Base-by-base conservation (phyloP, 2,329 filamentous ascomycete species). In the Monosporascus cannonballus region DNA sequence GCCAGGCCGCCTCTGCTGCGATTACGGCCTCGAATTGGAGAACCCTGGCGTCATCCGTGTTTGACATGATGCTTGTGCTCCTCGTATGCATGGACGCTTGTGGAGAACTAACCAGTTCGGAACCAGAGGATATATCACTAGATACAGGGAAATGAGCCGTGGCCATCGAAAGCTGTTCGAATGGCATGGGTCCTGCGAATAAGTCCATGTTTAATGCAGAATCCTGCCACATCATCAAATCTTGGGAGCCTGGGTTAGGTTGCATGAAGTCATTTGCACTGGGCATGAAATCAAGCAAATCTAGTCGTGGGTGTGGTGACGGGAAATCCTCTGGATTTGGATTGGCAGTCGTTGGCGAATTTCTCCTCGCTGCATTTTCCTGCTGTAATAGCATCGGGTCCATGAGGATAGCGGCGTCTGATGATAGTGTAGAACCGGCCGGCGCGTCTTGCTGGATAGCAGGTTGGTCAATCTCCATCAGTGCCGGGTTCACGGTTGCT, bases 1-100 rank as follows among this genome's bases (percentile, higher is more conserved):
- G 76, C 78, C 77, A 81, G 1, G 72, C 73, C 1, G 70, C 70
- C 56, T 80, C 76, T 1, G 76, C 72, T 1, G 72, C 73, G 14
- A 78, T 68, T 15, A 79, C 71, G 1, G 72, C 73, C 46, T 76
- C 71, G 41, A 76, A 75, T 53, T 79, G 76, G 7, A 71, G 66
- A 7, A 74, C 70, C n/a, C 61, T 61, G 8, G 61, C 61, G 15
- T 70, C 68, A 11, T 75, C 72, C 6, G 56, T 60, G 1, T 63
- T 61, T 1, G 76, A 78, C 59, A 74, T 68, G 45, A 76, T 75
- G 64, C 75, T 79, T 4, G 74, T 77, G 22, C 68, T 72, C 38
- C 75, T 68, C 1, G 76, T 78, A 54, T 76, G 74, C 3, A 73
- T 67, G 2, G 75, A 77, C 0, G 67, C 71, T 11, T 69, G 61